Percentiles rank a stretch among this genome's conserved stretches.
phyloP scores from a whole-genome alignment of 1,139 yeast genomes.

The Saccharomyces hybrid region DNA sequence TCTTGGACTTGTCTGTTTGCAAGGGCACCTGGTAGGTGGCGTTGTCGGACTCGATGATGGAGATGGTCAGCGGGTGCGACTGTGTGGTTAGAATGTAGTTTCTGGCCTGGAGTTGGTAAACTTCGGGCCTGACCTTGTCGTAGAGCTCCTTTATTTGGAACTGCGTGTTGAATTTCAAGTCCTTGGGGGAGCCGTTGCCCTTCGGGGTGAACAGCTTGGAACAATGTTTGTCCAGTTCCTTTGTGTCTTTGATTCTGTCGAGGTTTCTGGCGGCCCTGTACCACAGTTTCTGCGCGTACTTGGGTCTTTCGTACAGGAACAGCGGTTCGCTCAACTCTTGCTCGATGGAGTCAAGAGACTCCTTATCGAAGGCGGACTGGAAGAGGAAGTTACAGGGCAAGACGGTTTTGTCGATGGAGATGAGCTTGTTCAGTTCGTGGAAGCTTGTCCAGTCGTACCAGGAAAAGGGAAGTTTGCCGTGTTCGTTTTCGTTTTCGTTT shows the following conservation, averaged over 20 bases:
- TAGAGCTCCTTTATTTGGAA: conserved; percentile 6
- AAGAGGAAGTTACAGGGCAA: conserved; percentile 10
- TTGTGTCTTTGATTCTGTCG: conserved; percentile 4
- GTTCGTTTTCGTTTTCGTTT: background rate
- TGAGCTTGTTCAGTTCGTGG: conserved; percentile 18
- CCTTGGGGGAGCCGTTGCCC: conserved; percentile 1
- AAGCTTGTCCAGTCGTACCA: conserved; percentile 29
- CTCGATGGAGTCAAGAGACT: conserved; percentile 9
- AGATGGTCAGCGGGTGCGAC: conserved; percentile 17
- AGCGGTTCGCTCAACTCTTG: conserved; percentile 11
- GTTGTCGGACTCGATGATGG: conserved; percentile 12
- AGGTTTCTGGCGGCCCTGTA: conserved; percentile 8
- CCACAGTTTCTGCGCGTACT: conserved; percentile 10
- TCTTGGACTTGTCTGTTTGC: conserved; percentile 6
- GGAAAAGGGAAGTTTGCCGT: conserved; percentile 12
- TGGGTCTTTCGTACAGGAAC: conserved; percentile 10
- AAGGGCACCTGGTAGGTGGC: conserved; percentile 12
- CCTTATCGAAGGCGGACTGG: conserved; percentile 10
- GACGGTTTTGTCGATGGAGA: conserved; percentile 11
- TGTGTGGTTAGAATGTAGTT: conserved; percentile 12
- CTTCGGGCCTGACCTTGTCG: conserved; percentile 20
- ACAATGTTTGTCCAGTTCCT: conserved; percentile 2
- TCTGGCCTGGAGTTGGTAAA: conserved; percentile 21
- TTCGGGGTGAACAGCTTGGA: background rate
- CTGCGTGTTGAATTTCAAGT: conserved; percentile 7